Base-by-base conservation (phyloP, 352 stramenopile species). In the Phytopythium delawarense region DNA sequence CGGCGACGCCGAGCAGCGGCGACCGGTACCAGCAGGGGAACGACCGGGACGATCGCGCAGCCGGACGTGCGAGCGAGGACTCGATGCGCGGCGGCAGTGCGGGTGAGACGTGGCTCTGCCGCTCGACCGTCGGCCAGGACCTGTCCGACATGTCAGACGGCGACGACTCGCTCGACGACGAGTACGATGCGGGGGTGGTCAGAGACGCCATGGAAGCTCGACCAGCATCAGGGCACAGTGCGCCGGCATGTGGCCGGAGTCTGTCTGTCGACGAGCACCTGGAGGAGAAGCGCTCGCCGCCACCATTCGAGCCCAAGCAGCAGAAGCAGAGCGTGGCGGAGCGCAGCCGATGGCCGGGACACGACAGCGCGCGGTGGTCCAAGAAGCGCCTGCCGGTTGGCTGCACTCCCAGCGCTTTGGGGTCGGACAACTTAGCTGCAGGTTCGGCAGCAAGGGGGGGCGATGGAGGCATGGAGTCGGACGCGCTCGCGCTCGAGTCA, bases 111-210 rank as follows among this genome's bases (percentile, higher is more conserved):
- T 89, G 79, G 79, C 57, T 77, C 2, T 86, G 64, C 49, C 76
- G 76, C 32, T 89, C 79, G 4, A 91, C 79, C 0, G n/a, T 91
- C 21, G 81, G 68, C 23, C 59, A 73, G 16, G 67, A 80, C 30
- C 21, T 52, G 46, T 52, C 46, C 21, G 46, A 52, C 9, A 20
- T 52, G 46, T 61, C 66, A 48, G 49, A 63, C 32, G 69, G 70
- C 28, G 69, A 70, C 21, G 50, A 71, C 28, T 8, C 30, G 9
- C 23, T 30, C 15, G 20, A 63, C 34, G 63, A 61, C n/a, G 40
- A 61, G 52, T 55, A 65, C 39, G 51, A 48, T 11, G 34, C 40
- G 61, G 35, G 2, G 46, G 9, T 11, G 44, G 18, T 11, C 4
- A 13, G n/a, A 45, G 16, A 21, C 18, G 42, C 1, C 44, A 18